Percentiles rank a stretch among this genome's conserved stretches.
Conservation (phyloP, 768 basidiomycete genomes). For the Mycena rebaudengoi region DNA sequence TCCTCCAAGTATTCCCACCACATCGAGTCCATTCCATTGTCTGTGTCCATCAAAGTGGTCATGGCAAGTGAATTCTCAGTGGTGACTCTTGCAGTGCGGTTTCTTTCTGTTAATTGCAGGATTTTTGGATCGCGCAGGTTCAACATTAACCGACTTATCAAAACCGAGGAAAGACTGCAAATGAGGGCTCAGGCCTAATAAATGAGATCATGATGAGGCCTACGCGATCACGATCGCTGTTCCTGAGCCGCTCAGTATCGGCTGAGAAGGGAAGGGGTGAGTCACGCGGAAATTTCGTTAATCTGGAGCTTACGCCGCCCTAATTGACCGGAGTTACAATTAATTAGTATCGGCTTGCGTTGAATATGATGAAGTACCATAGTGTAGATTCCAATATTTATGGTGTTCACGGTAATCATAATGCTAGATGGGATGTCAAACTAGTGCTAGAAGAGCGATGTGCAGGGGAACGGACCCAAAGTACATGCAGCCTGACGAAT, state of each 20-base stretch:
- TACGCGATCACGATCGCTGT: slow-evolving; percentile 19
- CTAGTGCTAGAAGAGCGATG: not conserved
- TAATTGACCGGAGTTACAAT: no score
- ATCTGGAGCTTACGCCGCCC: slow-evolving; percentile 12
- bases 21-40: slow-evolving; percentile 3
- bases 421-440: slow-evolving; percentile 1
- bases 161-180: slow-evolving; percentile 18
- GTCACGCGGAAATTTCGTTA: not conserved
- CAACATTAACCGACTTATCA: slow-evolving; percentile 11
- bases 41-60: not conserved
- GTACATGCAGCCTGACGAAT: slow-evolving; percentile 10
- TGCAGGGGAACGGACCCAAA: slow-evolving; percentile 13
- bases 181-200: not conserved
- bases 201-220: not conserved
- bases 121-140: slow-evolving; percentile 21
- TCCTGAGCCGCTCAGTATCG: slow-evolving; percentile 8
- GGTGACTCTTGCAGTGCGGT: not conserved
- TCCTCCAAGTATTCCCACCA: not conserved
- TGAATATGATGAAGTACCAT: no score
- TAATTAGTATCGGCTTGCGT: no score
- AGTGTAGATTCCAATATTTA: slow-evolving; percentile 19
- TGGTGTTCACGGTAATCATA: slow-evolving; percentile 11
- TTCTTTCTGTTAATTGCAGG: not conserved
- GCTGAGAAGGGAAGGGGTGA: slow-evolving; percentile 3
- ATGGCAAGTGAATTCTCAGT: not conserved